Percentiles rank a stretch among this genome's conserved stretches.
Evolutionary conservation across 2,329 filamentous ascomycete species (phyloP).

Genomic region (Alternaria metachromatica): DNA sequence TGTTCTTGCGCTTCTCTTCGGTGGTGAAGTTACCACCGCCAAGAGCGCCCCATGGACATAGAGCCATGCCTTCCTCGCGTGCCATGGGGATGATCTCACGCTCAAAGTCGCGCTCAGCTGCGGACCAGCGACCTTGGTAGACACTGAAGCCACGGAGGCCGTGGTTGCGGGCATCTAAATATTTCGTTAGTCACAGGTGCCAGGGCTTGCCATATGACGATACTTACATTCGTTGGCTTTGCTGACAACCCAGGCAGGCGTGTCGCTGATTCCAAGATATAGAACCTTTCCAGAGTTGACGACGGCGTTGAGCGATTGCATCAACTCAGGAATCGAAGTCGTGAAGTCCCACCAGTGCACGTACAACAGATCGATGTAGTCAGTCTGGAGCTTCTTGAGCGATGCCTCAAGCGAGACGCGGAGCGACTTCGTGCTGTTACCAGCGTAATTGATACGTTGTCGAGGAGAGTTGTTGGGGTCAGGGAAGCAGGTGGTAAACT

Average conservation of each 20-base stretch:
- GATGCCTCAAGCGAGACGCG: conserved; percentile 48
- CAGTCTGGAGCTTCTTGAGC: conserved; percentile 52
- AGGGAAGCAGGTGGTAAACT: conserved; percentile 53
- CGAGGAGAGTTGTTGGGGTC: conserved; percentile 33
- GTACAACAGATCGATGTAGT: conserved; percentile 51
- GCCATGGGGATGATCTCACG: conserved; percentile 74
- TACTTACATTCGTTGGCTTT: conserved; percentile 55
- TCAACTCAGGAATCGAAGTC: conserved; percentile 46
- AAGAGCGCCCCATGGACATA: conserved; percentile 63
- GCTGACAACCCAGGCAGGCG: conserved; percentile 52
- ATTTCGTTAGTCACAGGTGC: not conserved
- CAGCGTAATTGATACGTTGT: conserved; percentile 51
- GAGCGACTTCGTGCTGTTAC: conserved; percentile 50
- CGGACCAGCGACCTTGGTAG: conserved; percentile 71
- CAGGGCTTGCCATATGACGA: not conserved
- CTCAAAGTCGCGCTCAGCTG: conserved; percentile 69
- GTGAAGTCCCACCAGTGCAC: conserved; percentile 53
- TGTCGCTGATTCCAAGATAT: conserved; percentile 49
- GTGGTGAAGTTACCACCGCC: conserved; percentile 56
- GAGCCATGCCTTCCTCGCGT: conserved; percentile 66
- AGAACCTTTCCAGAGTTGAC: conserved; percentile 48
- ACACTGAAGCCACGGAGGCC: conserved; percentile 74
- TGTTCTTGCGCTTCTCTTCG: conserved; percentile 36
- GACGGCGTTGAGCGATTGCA: conserved; percentile 47
- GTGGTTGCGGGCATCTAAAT: conserved; percentile 67